Evolutionary conservation across 1,284 basidiomycete genomes (phyloP), one percentile per base, ranked within the genome.

Genomic region (Puccinia horiana): DNA sequence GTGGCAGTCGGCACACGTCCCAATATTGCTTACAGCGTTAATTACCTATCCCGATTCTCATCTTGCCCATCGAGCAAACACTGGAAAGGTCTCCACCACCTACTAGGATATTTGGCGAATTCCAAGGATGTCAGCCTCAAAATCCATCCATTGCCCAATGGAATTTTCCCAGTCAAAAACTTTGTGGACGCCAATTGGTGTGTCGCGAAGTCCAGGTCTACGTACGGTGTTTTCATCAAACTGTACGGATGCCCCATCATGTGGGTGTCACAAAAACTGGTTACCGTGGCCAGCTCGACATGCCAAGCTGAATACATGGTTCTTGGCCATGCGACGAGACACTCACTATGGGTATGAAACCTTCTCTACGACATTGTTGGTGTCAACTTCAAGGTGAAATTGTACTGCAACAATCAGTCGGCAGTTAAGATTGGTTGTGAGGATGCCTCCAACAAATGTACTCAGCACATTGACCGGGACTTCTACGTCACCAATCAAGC

Each of bases 271-370:
- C 40, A 29, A n/a, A 18, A 26, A 18, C 16, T 56, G 8, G 73
- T n/a, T 8, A 56, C 29, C 14, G 47, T 75, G 11, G 73, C n/a
- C 47, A 75, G 42, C 47, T 75, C 73, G 8, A 56, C n/a, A 18
- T 54, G 47, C 18, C 73, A 75, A 23, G 49, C 44, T 9, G 49
- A 75, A 56, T 75, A 54, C 49, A 75, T 75, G 73, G 73, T 49
- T 16, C 35, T 75, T 5, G 73, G 73, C 14, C 11, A 35, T 37
- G 74, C 54, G 16, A 63, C 74, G 9, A 56, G 74, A 32, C 20
- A 76, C n/a, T 16, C 6, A 3, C 29, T 56, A 2, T 76, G 74
- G 54, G 12, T 61, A 12, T 9, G 32, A 12, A 14, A 76, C 37
- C 56, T 76, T 5, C 20, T 76, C 12, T 32, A 40, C 20, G 74